Evolutionary conservation across 805 yeast genomes (phyloP).

Genomic region (Cyberlindnera xylosilytica): DNA sequence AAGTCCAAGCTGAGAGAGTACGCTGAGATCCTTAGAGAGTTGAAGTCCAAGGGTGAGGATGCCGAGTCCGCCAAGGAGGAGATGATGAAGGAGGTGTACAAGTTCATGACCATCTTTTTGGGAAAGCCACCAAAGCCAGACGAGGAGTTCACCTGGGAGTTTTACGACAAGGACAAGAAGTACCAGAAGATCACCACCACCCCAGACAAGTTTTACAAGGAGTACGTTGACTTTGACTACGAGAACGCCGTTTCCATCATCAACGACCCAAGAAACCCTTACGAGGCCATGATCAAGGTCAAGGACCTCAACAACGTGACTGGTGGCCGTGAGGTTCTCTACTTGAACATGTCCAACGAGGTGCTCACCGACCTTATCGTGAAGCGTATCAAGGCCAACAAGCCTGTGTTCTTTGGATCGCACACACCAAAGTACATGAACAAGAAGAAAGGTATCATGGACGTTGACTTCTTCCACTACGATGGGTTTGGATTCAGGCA

Average conservation of each 20-base stretch:
- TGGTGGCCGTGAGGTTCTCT: slow-evolving; percentile 67
- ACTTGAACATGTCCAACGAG: slow-evolving; percentile 64
- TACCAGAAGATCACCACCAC: slow-evolving; percentile 49
- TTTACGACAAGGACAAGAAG: slow-evolving; percentile 62
- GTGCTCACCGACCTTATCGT: slow-evolving; percentile 59
- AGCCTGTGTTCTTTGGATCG: slow-evolving; percentile 84
- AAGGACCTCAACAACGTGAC: slow-evolving; percentile 72
- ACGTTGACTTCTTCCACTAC: slow-evolving; percentile 65
- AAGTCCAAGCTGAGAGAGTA: slow-evolving; percentile 73
- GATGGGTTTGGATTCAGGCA: slow-evolving; percentile 52
- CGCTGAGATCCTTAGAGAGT: slow-evolving; percentile 61
- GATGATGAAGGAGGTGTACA: slow-evolving; percentile 61
- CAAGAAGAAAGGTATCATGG: slow-evolving; percentile 64
- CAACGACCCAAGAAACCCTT: slow-evolving; percentile 79
- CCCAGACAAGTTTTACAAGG: slow-evolving; percentile 60
- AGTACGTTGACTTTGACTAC: slow-evolving; percentile 51
- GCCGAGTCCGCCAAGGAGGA: slow-evolving; percentile 36
- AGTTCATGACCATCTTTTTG: slow-evolving; percentile 61
- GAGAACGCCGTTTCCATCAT: slow-evolving; percentile 60
- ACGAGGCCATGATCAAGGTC: slow-evolving; percentile 60
- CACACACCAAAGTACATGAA: slow-evolving; percentile 82
- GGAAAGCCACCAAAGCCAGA: slow-evolving; percentile 79
- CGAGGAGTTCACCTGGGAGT: slow-evolving; percentile 72
- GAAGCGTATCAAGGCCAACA: slow-evolving; percentile 64
- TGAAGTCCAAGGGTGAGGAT: slow-evolving; percentile 14